Percentiles rank a stretch among this genome's conserved stretches.
These are phyloP conservation scores for Botrytis paeoniae DNA, from an alignment of 2,329 filamentous ascomycete species.

Conservation along the genomic window DNA sequence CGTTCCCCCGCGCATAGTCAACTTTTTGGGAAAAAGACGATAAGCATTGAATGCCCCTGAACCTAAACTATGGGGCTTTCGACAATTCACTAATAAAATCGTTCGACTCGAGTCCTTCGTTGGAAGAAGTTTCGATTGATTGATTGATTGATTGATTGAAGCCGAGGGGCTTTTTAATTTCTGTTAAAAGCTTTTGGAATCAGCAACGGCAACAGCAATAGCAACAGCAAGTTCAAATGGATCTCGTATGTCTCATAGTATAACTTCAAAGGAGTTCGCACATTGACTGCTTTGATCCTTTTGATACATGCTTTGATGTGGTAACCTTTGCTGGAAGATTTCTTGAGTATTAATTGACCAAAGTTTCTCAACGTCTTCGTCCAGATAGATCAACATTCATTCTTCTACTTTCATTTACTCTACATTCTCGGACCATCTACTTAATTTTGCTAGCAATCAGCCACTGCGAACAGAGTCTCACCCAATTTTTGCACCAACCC, in stretches of 20 bases:
- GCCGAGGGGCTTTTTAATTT: neutral
- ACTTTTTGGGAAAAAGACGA: neutral
- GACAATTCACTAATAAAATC: neutral
- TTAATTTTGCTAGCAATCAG: neutral
- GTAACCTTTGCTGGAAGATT: neutral
- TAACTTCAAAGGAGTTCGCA: neutral
- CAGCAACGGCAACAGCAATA: neutral
- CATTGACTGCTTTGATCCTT: constrained; percentile 2
- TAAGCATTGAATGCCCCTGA: constrained; percentile 6
- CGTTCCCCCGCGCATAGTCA: neutral
- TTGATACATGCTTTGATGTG: neutral
- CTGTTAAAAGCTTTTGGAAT: neutral
- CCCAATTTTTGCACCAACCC: constrained; percentile 1
- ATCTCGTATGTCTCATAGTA: neutral
- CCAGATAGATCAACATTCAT: constrained; percentile 8
- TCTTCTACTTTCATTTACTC: neutral
- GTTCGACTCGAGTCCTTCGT: neutral
- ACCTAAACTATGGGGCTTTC: neutral
- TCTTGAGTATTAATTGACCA: neutral
- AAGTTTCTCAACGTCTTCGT: neutral
- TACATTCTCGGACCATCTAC: neutral
- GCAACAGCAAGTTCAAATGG: neutral
- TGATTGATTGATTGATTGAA: neutral
- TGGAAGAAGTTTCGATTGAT: neutral
- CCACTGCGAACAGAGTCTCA: neutral